Base-by-base conservation (phyloP, 2,329 filamentous ascomycete genomes). In the Chalaropsis ovoidea region DNA sequence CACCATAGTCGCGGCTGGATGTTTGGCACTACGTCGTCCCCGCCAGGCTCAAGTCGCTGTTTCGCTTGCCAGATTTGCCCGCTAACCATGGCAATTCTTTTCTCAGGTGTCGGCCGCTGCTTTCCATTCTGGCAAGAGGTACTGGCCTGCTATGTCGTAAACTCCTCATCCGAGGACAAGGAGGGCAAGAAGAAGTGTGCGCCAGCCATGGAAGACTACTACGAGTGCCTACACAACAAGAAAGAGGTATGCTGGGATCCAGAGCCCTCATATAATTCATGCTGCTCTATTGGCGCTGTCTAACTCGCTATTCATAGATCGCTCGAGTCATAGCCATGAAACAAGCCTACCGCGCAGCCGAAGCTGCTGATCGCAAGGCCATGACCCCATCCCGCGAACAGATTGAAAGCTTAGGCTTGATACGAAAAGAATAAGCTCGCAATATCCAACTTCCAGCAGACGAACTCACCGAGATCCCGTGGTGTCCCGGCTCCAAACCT, bases 121-220 rank as follows among this genome's bases (percentile, higher is more conserved):
- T 97, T 96, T 81, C 90, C 92, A 75, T 99, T 96, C 85, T 99
- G 94, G 94, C 94, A 99, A 80, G 94, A 99, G 79, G 86, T 97
- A 70, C 88, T 99, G 75, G 91, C 91, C 73, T 99, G 94, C 85
- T 99, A 99, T 77, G 91, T 96, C 68, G 86, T 96, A 74, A 97
- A 97, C 80, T 90, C 90, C 65, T 83, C 82, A 70, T 80, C 87
- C 70, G 88, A 93, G 65, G 88, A 92, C 73, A 81, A 85, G 70
- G 84, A 85, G 17, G 90, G 90, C 71, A 94, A 92, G 80, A 88
- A 86, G 77, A 95, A 95, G 79, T 99, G 95, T 76, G 79, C 82
- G 19, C 87, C 89, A 17, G 83, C 86, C 3, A 81, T 97, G 70
- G 94, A 99, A 76, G 94, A 99, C 76, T 99, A 99, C 81, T 95